Conservation (phyloP, 2,329 filamentous ascomycete genomes). For the Parafenestella ontariensis region DNA sequence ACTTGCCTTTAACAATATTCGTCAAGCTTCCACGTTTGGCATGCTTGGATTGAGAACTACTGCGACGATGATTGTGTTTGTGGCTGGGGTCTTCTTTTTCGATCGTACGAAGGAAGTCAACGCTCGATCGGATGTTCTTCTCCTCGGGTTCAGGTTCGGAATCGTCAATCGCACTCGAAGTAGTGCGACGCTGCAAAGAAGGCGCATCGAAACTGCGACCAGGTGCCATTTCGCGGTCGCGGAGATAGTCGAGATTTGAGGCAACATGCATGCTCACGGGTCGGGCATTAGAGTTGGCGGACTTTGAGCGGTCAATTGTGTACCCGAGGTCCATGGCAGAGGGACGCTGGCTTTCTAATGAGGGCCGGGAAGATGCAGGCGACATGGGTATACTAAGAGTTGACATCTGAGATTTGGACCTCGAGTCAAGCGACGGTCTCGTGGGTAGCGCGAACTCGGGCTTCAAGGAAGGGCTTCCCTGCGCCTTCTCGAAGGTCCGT, state of each 20-base stretch:
- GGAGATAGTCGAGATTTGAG: conserved; percentile 80
- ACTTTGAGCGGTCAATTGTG: conserved; percentile 64
- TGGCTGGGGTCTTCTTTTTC: conserved; percentile 66
- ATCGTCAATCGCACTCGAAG: conserved; percentile 43
- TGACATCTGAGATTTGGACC: conserved; percentile 59
- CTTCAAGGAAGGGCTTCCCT: conserved; percentile 46
- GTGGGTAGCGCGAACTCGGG: conserved; percentile 48
- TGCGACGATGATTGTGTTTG: conserved; percentile 62
- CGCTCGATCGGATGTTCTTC: conserved; percentile 75
- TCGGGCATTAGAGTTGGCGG: conserved; percentile 70
- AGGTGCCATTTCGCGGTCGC: conserved; percentile 72
- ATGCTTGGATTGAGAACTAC: conserved; percentile 65
- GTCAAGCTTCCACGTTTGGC: conserved; percentile 76
- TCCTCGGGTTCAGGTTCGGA: conserved; percentile 61
- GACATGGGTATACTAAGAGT: conserved; percentile 61
- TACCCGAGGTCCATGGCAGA: conserved; percentile 67
- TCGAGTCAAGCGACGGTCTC: conserved; percentile 54
- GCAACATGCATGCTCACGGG: conserved; percentile 85
- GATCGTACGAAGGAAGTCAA: conserved; percentile 81
- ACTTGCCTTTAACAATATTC: conserved; percentile 80
- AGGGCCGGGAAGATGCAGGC: conserved; percentile 68
- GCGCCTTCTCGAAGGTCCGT: conserved; percentile 50
- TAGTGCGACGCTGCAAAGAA: conserved; percentile 35
- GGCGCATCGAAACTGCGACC: conserved; percentile 42
- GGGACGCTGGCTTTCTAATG: conserved; percentile 74